phyloP scores from a whole-genome alignment of 2,329 filamentous ascomycete species.

The Colletotrichum coccodes region DNA sequence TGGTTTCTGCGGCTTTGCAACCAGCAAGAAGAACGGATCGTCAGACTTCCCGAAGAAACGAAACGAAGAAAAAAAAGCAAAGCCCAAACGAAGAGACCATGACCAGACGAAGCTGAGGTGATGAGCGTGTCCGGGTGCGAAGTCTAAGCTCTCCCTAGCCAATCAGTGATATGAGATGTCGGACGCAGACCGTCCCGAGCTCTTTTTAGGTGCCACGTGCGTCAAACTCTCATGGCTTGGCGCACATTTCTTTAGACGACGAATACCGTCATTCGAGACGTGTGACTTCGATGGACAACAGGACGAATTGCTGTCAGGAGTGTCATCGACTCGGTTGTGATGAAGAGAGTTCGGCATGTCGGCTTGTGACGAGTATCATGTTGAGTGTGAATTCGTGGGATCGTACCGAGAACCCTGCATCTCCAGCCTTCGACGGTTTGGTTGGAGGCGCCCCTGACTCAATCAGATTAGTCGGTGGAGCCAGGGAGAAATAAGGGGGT shows the following conservation, averaged over 20 bases:
- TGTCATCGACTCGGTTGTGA: neutral
- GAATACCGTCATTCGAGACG: neutral
- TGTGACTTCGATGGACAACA: neutral
- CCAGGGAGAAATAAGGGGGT: slow-evolving; percentile 9
- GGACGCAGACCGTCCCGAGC: slow-evolving; percentile 8
- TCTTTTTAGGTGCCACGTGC: slow-evolving; percentile 10
- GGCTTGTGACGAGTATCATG: slow-evolving; percentile 11
- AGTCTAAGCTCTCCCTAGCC: slow-evolving; percentile 1
- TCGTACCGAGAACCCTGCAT: slow-evolving; percentile 8
- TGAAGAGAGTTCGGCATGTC: slow-evolving; percentile 1
- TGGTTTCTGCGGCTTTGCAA: neutral
- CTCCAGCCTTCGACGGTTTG: neutral
- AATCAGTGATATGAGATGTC: neutral
- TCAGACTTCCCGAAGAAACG: neutral
- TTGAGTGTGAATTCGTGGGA: slow-evolving; percentile 20
- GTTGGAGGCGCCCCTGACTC: neutral
- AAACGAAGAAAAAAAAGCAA: neutral
- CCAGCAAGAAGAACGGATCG: neutral
- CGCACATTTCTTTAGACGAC: slow-evolving; percentile 11
- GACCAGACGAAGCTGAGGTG: slow-evolving; percentile 20
- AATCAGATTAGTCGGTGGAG: slow-evolving; percentile 25
- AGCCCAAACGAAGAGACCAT: slow-evolving; percentile 7
- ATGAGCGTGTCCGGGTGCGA: slow-evolving; percentile 3
- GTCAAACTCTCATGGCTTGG: neutral
- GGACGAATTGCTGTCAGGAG: neutral